Conservation (phyloP, 2,329 filamentous ascomycete species). For the Graphilbum sp. region DNA sequence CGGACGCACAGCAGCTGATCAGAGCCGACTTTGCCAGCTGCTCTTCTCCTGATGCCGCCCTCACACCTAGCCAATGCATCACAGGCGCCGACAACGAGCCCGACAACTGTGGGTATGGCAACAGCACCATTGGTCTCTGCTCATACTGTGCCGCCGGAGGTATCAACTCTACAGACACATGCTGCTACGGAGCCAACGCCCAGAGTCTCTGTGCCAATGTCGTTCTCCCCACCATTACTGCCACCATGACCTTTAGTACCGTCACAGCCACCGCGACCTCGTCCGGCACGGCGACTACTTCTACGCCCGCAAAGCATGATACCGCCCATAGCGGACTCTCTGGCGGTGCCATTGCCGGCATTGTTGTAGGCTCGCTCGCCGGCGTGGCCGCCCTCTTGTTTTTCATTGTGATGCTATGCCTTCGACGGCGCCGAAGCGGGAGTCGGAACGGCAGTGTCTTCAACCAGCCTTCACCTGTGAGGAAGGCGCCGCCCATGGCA, state of each 20-base stretch:
- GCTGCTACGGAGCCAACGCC: constrained; percentile 73
- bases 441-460: constrained; percentile 61
- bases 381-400: constrained; percentile 55
- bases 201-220: constrained; percentile 58
- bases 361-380: constrained; percentile 65
- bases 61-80: constrained; percentile 60
- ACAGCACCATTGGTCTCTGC: constrained; percentile 61
- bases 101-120: constrained; percentile 69
- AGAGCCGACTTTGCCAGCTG: constrained; percentile 87
- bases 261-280: constrained; percentile 24
- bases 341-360: constrained; percentile 80
- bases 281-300: constrained; percentile 23
- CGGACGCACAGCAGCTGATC: constrained; percentile 58
- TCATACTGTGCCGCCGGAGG: constrained; percentile 72
- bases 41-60: constrained; percentile 61
- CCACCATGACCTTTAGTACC: constrained; percentile 47
- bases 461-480: constrained; percentile 73
- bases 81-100: constrained; percentile 65
- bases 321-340: constrained; percentile 37
- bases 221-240: constrained; percentile 58
- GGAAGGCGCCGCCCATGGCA: constrained; percentile 27
- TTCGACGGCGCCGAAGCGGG: constrained; percentile 31
- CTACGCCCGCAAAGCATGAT: constrained; percentile 11
- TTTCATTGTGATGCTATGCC: constrained; percentile 41
- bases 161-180: constrained; percentile 85